Evolutionary conservation across 305 asterid species (phyloP).

Genomic region (Fraxinus sp.): DNA sequence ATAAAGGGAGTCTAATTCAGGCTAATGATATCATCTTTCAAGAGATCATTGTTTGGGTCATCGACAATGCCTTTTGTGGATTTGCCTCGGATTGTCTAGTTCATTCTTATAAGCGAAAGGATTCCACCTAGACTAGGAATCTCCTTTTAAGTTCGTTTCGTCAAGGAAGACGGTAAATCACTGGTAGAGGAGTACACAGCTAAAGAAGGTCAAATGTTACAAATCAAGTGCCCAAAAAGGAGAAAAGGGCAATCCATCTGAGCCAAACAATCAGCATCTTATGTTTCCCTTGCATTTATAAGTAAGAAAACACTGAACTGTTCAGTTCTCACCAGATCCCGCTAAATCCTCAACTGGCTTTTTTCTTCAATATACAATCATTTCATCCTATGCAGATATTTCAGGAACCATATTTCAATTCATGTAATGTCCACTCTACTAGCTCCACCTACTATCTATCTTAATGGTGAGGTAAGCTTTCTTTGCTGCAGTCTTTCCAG

Average conservation of each 20-base stretch:
- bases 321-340: neutral
- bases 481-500: neutral
- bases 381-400: neutral
- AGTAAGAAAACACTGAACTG: neutral
- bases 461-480: neutral
- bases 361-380: neutral
- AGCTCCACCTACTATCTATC: neutral
- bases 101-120: neutral
- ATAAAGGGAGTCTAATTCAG: neutral
- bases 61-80: neutral
- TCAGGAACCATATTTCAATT: neutral
- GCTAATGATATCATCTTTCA: neutral
- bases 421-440: neutral
- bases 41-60: neutral
- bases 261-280: neutral
- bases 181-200: neutral
- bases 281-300: neutral
- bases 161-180: neutral
- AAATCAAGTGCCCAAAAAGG: neutral
- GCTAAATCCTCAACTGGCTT: neutral
- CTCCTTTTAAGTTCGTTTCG: neutral
- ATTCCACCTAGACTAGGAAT: neutral
- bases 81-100: neutral
- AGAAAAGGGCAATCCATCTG: neutral
- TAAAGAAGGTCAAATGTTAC: neutral